Evolutionary conservation across 768 basidiomycete species (phyloP), one percentile per base, ranked within the genome.

Genomic region (Galerina sulciceps): DNA sequence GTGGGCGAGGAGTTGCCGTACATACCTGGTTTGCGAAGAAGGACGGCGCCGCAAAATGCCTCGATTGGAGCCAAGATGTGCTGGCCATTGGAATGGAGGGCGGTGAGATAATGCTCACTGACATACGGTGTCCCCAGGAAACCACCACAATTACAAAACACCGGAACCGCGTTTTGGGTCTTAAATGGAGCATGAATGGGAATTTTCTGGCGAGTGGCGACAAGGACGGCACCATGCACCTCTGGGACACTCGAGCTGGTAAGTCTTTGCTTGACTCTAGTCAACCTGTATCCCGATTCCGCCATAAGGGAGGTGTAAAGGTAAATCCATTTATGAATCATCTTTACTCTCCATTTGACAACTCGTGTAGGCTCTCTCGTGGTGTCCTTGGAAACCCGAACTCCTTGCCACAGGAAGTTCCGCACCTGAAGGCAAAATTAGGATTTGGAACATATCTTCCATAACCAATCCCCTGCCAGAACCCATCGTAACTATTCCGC

Each of bases 311-410:
- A 13, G 82, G 84, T 1, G 75, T 85, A 43, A 82, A 80, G 65
- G 85, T 85, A 65, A 45, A 76, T 70, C 44, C 18, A 51, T 54
- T 35, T 4, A 57, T 57, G 31, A 43, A n/a, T 45, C n/a, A 17
- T 20, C 14, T 8, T 41, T 46, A 3, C 35, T 43, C 34, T 23
- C 22, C n/a, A 31, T 38, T 49, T 62, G 18, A 65, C 35, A 13
- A 13, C 15, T 20, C 45, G n/a, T 43, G 38, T 63, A 91, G 90
- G 91, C 92, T 0, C 77, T 96, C 49, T 87, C 90, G 0, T 96
- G 93, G 90, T 93, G 89, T 63, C 89, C 92, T 0, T 95, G 94
- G 94, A 86, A 90, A 67, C 79, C 85, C 0, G 86, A 87, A 10
- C 77, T 94, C 4, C 81, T 95, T 48, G 92, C 93, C 0, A 86